Conservation (phyloP, 1,284 basidiomycete genomes). For the Microbotryomycetes sp. region DNA sequence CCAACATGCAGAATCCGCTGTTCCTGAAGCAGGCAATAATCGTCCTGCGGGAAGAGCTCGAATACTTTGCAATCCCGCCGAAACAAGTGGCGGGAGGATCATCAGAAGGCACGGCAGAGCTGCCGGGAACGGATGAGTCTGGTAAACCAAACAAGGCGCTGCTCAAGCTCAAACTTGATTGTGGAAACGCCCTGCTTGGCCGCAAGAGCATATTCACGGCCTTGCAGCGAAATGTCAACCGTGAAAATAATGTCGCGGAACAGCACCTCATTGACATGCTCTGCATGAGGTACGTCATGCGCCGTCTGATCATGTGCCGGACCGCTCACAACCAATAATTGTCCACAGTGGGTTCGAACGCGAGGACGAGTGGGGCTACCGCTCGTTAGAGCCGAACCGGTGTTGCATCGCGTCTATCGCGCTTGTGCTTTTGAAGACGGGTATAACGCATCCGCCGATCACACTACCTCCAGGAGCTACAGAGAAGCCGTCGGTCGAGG, state of each 20-base stretch:
- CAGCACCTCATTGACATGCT: slow-evolving; percentile 99
- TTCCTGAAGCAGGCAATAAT: slow-evolving; percentile 97
- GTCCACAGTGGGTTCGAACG: slow-evolving; percentile 94
- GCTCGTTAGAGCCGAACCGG: slow-evolving; percentile 85
- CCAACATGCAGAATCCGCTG: slow-evolving; percentile 66
- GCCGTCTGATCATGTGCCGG: neutral
- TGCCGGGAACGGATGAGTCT: slow-evolving; percentile 58
- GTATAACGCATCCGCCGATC: slow-evolving; percentile 62
- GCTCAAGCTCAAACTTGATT: slow-evolving; percentile 68
- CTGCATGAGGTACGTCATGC: slow-evolving; percentile 78
- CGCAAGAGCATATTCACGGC: slow-evolving; percentile 94
- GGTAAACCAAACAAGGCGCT: slow-evolving; percentile 70
- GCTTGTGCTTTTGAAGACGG: slow-evolving; percentile 93
- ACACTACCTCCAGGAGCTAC: slow-evolving; percentile 2
- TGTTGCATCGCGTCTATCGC: slow-evolving; percentile 98
- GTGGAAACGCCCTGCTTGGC: slow-evolving; percentile 79
- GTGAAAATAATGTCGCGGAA: slow-evolving; percentile 98
- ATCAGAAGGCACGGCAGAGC: slow-evolving; percentile 32
- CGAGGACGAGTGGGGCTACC: slow-evolving; percentile 94
- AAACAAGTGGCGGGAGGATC: slow-evolving; percentile 48
- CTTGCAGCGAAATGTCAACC: slow-evolving; percentile 95
- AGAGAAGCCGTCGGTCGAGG: slow-evolving; percentile 49
- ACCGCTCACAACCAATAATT: too few species aligned
- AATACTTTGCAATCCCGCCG: slow-evolving; percentile 95
- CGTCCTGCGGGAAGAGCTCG: slow-evolving; percentile 92